A percentile compares a stretch with the other conserved stretches of the same genome.
Conservation (phyloP, 1,139 yeast genomes). For the Yarrowia galli region DNA sequence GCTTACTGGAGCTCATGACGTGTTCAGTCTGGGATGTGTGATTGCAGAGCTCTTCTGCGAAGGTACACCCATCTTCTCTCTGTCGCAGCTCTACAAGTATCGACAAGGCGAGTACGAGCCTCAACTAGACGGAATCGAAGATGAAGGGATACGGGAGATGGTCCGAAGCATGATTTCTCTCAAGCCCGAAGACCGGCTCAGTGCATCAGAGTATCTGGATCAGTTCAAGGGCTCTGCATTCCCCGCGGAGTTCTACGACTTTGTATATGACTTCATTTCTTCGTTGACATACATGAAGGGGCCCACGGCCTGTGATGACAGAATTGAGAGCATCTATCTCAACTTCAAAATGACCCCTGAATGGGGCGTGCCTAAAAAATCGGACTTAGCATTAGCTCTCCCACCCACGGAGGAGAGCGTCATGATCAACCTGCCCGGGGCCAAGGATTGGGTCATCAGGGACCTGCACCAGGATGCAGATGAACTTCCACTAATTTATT, state of each 20-base stretch:
- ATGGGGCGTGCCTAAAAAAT: conserved; percentile 25
- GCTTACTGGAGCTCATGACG: conserved; percentile 76
- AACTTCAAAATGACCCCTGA: conserved; percentile 31
- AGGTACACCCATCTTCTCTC: conserved; percentile 83
- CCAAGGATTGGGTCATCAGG: conserved; percentile 29
- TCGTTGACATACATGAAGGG: conserved; percentile 45
- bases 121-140: conserved; percentile 62
- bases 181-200: conserved; percentile 65
- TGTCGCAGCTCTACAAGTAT: conserved; percentile 86
- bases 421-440: conserved; percentile 38
- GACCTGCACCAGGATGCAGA: conserved; percentile 49
- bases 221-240: conserved; percentile 61
- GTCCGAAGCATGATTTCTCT: conserved; percentile 67
- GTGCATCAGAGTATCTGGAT: conserved; percentile 62
- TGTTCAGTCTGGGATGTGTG: conserved; percentile 90
- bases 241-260: conserved; percentile 75
- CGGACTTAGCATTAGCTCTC: conserved; percentile 11
- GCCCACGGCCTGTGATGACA: conserved; percentile 61
- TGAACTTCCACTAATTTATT: conserved; percentile 67
- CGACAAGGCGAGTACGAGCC: conserved; percentile 73
- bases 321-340: conserved; percentile 56
- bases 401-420: conserved; percentile 30
- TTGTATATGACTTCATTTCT: conserved; percentile 70
- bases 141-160: conserved; percentile 59
- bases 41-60: conserved; percentile 88